These are phyloP conservation scores for Sclerotiophoma versabilis DNA, from an alignment of 2,329 filamentous ascomycete genomes.

Conservation along the genomic window DNA sequence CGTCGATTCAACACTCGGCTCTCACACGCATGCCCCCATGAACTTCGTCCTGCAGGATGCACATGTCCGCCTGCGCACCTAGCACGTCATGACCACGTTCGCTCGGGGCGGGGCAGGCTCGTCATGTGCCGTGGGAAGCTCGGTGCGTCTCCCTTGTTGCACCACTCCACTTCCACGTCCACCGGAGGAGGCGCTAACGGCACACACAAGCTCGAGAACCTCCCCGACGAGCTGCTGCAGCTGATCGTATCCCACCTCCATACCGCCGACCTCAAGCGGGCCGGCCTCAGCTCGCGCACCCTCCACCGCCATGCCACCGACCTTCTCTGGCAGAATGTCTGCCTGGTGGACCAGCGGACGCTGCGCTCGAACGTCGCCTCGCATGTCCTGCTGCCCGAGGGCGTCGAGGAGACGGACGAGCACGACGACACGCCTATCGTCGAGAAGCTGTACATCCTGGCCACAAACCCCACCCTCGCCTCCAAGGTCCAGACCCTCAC, in stretches of 20 bases:
- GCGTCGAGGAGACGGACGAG: conserved; percentile 32
- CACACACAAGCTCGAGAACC: conserved; percentile 31
- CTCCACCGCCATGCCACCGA: conserved; percentile 48
- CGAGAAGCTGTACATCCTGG: conserved; percentile 52
- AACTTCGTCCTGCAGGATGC: conserved; percentile 1
- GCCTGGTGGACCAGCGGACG: conserved; percentile 50
- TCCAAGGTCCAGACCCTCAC: conserved; percentile 53
- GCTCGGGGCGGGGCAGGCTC: neutral
- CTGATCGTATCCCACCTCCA: conserved; percentile 48
- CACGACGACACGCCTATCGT: conserved; percentile 54
- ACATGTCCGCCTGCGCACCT: neutral
- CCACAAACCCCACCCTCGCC: conserved; percentile 51
- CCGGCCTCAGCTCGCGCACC: conserved; percentile 47
- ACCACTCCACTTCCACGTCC: neutral
- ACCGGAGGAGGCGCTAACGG: conserved; percentile 13
- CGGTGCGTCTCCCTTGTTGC: conserved; percentile 2
- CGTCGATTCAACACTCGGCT: neutral
- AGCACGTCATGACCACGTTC: conserved; percentile 3
- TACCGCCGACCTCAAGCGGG: conserved; percentile 35
- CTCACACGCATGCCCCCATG: neutral
- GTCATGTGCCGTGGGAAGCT: neutral
- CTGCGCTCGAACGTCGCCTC: conserved; percentile 28
- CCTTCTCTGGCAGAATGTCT: conserved; percentile 51
- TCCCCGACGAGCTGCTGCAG: conserved; percentile 54
- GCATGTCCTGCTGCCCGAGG: conserved; percentile 23